A percentile compares a stretch with the other conserved stretches of the same genome.
Evolutionary conservation across 257 asterid genomes (phyloP).

Genomic region (Salvia splendens): DNA sequence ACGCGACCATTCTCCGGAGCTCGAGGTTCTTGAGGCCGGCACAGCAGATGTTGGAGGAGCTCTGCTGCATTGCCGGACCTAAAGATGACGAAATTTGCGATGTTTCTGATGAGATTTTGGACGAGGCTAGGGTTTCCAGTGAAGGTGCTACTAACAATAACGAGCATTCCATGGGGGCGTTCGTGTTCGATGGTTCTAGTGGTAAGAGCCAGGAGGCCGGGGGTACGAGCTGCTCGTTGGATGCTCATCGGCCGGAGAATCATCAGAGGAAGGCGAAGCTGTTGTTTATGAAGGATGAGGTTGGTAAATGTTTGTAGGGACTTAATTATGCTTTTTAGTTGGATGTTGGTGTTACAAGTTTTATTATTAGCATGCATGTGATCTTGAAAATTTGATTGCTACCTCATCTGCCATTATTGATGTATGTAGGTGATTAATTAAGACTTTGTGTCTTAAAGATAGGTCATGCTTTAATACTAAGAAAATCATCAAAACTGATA

Average conservation of each 20-base stretch:
- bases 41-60: slow-evolving; percentile 61
- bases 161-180: slow-evolving; percentile 28
- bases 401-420: neutral
- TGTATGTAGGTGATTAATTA: neutral
- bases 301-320: slow-evolving; percentile 27
- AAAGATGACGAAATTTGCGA: slow-evolving; percentile 22
- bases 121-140: slow-evolving; percentile 43
- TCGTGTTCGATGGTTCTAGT: slow-evolving; percentile 13
- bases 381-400: neutral
- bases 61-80: slow-evolving; percentile 45
- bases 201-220: slow-evolving; percentile 29
- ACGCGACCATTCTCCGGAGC: slow-evolving; percentile 61
- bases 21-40: slow-evolving; percentile 69
- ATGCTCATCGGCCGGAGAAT: slow-evolving; percentile 33
- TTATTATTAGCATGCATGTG: neutral
- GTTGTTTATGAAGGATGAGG: slow-evolving; percentile 52
- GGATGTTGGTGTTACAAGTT: neutral
- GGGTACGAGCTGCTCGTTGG: slow-evolving; percentile 25
- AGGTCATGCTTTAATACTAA: neutral
- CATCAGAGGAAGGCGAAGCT: slow-evolving; percentile 47
- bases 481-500: too few relatives aligned
- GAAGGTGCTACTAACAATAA: slow-evolving; percentile 29
- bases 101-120: slow-evolving; percentile 25
- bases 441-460: neutral
- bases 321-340: neutral